These are phyloP conservation scores for Xylaria palmicola DNA, from an alignment of 495 filamentous ascomycete genomes.

Conservation along the genomic window DNA sequence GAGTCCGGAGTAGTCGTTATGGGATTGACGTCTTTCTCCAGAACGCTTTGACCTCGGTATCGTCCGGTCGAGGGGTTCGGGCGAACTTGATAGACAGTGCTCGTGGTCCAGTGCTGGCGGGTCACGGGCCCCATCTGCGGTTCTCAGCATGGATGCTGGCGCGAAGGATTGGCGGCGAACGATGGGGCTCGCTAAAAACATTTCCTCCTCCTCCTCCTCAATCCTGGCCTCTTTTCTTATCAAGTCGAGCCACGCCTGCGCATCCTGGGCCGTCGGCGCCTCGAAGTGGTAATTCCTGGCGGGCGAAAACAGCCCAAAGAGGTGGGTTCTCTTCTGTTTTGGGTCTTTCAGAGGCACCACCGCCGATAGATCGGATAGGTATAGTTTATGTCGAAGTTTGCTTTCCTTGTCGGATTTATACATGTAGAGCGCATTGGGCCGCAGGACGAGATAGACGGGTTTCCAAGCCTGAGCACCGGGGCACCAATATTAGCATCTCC, in stretches of 20 bases:
- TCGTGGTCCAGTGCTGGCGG: slow-evolving; percentile 26
- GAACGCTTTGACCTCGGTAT: slow-evolving; percentile 35
- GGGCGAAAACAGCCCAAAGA: slow-evolving; percentile 92
- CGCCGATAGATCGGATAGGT: slow-evolving; percentile 85
- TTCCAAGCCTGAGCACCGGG: slow-evolving; percentile 69
- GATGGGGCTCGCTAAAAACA: slow-evolving; percentile 64
- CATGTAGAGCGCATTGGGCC: slow-evolving; percentile 89
- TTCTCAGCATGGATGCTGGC: slow-evolving; percentile 16
- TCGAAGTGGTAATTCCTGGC: slow-evolving; percentile 90
- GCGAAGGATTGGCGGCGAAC: slow-evolving; percentile 40
- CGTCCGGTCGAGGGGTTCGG: slow-evolving; percentile 51
- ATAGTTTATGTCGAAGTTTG: slow-evolving; percentile 82
- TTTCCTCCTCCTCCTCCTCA: slow-evolving; percentile 80
- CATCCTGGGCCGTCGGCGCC: slow-evolving; percentile 68
- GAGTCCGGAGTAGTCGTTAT: slow-evolving; percentile 65
- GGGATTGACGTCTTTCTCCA: slow-evolving; percentile 47
- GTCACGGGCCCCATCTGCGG: slow-evolving; percentile 6
- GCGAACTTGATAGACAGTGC: slow-evolving; percentile 59
- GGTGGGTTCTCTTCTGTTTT: slow-evolving; percentile 73
- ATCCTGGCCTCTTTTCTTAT: slow-evolving; percentile 78
- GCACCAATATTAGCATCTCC: slow-evolving; percentile 38
- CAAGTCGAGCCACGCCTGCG: slow-evolving; percentile 81
- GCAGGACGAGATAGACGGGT: slow-evolving; percentile 81
- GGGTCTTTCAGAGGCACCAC: slow-evolving; percentile 84
- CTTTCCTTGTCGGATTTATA: slow-evolving; percentile 91